phyloP scores from a whole-genome alignment of 306 rosid species.

The Sicyos edulis region DNA sequence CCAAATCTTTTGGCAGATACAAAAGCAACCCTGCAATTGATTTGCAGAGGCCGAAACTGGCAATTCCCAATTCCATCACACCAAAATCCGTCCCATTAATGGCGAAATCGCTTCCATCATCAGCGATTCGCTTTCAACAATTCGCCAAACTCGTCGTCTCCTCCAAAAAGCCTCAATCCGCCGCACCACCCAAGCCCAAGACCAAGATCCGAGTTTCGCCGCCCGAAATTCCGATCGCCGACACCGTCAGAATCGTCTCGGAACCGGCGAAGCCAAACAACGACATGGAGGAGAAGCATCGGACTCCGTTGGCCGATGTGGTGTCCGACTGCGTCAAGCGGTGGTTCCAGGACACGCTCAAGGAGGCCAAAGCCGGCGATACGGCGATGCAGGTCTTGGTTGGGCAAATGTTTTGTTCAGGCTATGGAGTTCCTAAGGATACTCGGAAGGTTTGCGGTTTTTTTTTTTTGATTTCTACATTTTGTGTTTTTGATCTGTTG shows the following conservation, averaged over 20 bases:
- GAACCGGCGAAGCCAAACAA: slow-evolving; percentile 23
- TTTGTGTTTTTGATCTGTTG: background rate
- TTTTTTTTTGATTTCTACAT: background rate
- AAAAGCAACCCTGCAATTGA: background rate
- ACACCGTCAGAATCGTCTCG: slow-evolving; percentile 29
- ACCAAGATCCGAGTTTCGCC: slow-evolving; percentile 22
- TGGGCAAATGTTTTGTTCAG: slow-evolving; percentile 67
- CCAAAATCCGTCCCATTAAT: slow-evolving; percentile 21
- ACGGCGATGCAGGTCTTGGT: slow-evolving; percentile 59
- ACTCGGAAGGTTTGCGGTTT: slow-evolving; percentile 45
- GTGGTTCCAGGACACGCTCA: slow-evolving; percentile 74
- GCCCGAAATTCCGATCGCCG: slow-evolving; percentile 26
- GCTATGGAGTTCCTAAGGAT: slow-evolving; percentile 65
- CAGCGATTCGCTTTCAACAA: slow-evolving; percentile 34
- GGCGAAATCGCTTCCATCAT: slow-evolving; percentile 63
- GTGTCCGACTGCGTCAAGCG: slow-evolving; percentile 69
- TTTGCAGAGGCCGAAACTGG: slow-evolving; percentile 1
- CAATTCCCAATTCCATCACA: background rate
- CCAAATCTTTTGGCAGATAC: background rate
- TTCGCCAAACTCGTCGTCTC: slow-evolving; percentile 41
- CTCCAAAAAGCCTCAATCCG: slow-evolving; percentile 31
- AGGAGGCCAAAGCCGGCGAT: slow-evolving; percentile 73
- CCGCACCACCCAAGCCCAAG: slow-evolving; percentile 30
- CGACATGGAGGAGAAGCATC: slow-evolving; percentile 28
- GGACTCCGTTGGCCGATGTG: slow-evolving; percentile 53